phyloP scores from a whole-genome alignment of 1,284 basidiomycete genomes.

The Peniophora sp. region DNA sequence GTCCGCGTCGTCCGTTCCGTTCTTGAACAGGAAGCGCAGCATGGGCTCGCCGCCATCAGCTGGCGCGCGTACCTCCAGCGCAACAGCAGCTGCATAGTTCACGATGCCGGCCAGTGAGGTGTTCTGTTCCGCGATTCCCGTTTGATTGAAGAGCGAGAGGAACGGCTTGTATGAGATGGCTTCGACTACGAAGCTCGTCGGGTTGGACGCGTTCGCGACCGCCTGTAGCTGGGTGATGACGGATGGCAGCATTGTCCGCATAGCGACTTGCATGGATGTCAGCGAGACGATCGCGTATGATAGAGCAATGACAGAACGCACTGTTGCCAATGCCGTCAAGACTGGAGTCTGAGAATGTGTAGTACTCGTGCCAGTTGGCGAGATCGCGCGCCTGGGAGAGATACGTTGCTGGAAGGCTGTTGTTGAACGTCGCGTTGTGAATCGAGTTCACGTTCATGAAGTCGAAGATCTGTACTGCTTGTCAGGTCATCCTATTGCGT shows the following conservation, averaged over 20 bases:
- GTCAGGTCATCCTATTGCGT: background rate
- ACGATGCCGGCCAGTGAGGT: slow-evolving; percentile 25
- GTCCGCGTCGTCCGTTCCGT: slow-evolving; percentile 31
- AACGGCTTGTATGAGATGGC: slow-evolving; percentile 48
- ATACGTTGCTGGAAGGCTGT: slow-evolving; percentile 22
- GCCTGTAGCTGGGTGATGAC: slow-evolving; percentile 33
- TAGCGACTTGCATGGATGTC: no score
- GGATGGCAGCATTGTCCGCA: slow-evolving; percentile 35
- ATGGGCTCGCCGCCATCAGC: slow-evolving; percentile 24
- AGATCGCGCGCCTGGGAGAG: slow-evolving; percentile 33
- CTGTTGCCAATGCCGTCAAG: slow-evolving; percentile 34
- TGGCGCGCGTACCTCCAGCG: slow-evolving; percentile 31
- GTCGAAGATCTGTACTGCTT: slow-evolving; percentile 32
- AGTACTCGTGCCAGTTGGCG: slow-evolving; percentile 45
- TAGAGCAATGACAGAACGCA: slow-evolving; percentile 13
- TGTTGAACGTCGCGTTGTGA: slow-evolving; percentile 32
- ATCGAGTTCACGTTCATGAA: slow-evolving; percentile 46
- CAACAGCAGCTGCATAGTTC: slow-evolving; percentile 36
- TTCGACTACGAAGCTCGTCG: slow-evolving; percentile 35
- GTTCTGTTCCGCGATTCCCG: slow-evolving; percentile 24
- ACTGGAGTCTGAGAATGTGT: slow-evolving; percentile 33
- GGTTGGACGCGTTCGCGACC: slow-evolving; percentile 34
- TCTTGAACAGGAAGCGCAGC: slow-evolving; percentile 55
- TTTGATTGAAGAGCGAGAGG: slow-evolving; percentile 46
- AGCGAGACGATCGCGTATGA: no score